Percentiles rank a stretch among this genome's conserved stretches.
Evolutionary conservation across 148 eudicot genomes (phyloP).

Genomic region (Cornus florida): DNA sequence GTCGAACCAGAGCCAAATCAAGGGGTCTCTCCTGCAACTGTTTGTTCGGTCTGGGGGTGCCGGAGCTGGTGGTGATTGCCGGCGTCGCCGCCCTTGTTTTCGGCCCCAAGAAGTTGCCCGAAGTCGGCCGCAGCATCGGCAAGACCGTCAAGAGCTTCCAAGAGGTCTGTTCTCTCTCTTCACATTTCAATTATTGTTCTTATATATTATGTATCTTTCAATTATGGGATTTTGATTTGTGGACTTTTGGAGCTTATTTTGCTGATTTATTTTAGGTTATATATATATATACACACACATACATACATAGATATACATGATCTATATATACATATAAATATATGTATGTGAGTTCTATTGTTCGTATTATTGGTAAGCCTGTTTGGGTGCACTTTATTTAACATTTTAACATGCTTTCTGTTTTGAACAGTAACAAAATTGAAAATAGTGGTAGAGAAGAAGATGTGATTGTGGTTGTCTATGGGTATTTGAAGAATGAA

Average conservation of each 20-base stretch:
- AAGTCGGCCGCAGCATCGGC: conserved; percentile 82
- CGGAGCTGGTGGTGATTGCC: conserved; percentile 89
- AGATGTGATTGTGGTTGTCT: background rate
- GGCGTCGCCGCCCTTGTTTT: conserved; percentile 87
- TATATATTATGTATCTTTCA: background rate
- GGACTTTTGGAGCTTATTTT: background rate
- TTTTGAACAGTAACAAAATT: too few relatives aligned
- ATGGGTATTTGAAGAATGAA: background rate
- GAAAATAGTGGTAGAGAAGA: background rate
- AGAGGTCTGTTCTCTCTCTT: conserved; percentile 43
- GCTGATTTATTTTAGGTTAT: too few relatives aligned
- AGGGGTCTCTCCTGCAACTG: conserved; percentile 56
- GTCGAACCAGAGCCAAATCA: conserved; percentile 24
- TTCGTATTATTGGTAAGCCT: too few relatives aligned
- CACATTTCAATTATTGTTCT: background rate
- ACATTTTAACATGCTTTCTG: too few relatives aligned
- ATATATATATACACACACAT: too few relatives aligned
- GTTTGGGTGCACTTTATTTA: too few relatives aligned
- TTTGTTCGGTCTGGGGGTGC: conserved; percentile 86
- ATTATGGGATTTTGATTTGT: conserved; percentile 2
- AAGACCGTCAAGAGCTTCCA: conserved; percentile 93
- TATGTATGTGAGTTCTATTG: too few relatives aligned
- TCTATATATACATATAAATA: too few relatives aligned
- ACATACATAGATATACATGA: too few relatives aligned
- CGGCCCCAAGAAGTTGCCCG: conserved; percentile 87